A percentile compares a stretch with the other conserved stretches of the same genome.
phyloP scores from a whole-genome alignment of 139 green algal species.

The Mychonastes homosphaera region DNA sequence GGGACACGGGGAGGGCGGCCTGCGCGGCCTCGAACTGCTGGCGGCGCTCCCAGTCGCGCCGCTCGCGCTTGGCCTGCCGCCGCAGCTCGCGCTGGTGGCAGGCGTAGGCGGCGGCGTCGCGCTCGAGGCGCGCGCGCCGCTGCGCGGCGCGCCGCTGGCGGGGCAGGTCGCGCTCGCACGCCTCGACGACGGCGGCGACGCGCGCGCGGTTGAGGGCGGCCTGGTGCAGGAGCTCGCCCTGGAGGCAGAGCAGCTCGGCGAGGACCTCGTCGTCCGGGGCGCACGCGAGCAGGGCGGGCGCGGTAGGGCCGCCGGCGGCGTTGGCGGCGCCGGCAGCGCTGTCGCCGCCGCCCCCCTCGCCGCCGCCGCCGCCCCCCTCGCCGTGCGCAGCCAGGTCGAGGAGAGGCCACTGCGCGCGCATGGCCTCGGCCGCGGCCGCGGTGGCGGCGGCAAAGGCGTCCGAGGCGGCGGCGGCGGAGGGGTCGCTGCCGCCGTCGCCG shows the following conservation, averaged over 20 bases:
- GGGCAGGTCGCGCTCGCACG: conserved; percentile 26
- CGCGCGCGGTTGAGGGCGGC: conserved; percentile 42
- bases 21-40: conserved; percentile 36
- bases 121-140: conserved; percentile 24
- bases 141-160: conserved; percentile 23
- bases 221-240: conserved; percentile 59
- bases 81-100: conserved; percentile 55
- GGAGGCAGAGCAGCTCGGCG: conserved; percentile 53
- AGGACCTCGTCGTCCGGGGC: conserved; percentile 77
- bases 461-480: background rate
- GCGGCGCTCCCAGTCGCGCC: conserved; percentile 45
- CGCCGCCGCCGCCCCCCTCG: background rate
- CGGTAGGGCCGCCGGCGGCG: no score
- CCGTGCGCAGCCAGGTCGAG: no score
- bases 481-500: no score
- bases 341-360: background rate
- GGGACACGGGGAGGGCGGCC: conserved; percentile 20
- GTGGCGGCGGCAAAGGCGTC: background rate
- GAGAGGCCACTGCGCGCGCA: no score
- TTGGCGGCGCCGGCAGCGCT: no score
- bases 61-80: conserved; percentile 49
- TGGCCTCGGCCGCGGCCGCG: no score
- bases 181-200: conserved; percentile 28
- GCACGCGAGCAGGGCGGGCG: conserved; percentile 48
- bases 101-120: conserved; percentile 43